Evolutionary conservation across 208 protist genomes (phyloP).

Genomic region (Phytomonas sp.): DNA sequence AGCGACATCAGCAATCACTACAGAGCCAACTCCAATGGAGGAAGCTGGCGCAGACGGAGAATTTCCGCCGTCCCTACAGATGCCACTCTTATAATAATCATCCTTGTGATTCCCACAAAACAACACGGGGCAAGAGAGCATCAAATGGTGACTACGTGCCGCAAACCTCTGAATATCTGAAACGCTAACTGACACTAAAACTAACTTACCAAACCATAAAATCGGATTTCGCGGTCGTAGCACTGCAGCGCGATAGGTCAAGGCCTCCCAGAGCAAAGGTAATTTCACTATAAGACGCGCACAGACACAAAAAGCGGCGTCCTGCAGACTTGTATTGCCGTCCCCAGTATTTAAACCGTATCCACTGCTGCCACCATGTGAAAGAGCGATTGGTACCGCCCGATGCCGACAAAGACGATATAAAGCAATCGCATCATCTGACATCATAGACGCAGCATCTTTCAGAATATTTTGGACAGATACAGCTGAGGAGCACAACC

Average conservation of each 20-base stretch:
- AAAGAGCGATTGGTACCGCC: conserved; percentile 6
- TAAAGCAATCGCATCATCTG: conserved; percentile 34
- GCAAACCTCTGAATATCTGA: conserved; percentile 46
- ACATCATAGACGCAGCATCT: not conserved
- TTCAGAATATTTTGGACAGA: not conserved
- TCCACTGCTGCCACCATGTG: not conserved
- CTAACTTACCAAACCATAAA: conserved; percentile 32
- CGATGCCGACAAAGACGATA: conserved; percentile 52
- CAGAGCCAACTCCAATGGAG: not conserved
- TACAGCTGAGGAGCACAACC: not conserved
- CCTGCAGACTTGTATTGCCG: conserved; percentile 22
- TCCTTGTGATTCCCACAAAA: not conserved
- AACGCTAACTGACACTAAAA: conserved; percentile 28
- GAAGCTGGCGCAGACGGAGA: not conserved
- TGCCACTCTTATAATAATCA: not conserved
- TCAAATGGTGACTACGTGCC: conserved; percentile 31
- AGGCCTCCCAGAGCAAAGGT: conserved; percentile 32
- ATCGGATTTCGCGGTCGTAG: conserved; percentile 36
- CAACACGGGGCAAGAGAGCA: conserved; percentile 4
- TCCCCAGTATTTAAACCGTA: conserved; percentile 13
- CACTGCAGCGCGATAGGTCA: conserved; percentile 28
- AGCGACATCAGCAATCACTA: not conserved
- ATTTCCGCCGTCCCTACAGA: not conserved
- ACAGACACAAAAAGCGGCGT: conserved; percentile 62
- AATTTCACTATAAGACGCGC: conserved; percentile 31